These are phyloP conservation scores for Taiozyma sp. DNA, from an alignment of 1,139 yeast genomes.

Conservation along the genomic window DNA sequence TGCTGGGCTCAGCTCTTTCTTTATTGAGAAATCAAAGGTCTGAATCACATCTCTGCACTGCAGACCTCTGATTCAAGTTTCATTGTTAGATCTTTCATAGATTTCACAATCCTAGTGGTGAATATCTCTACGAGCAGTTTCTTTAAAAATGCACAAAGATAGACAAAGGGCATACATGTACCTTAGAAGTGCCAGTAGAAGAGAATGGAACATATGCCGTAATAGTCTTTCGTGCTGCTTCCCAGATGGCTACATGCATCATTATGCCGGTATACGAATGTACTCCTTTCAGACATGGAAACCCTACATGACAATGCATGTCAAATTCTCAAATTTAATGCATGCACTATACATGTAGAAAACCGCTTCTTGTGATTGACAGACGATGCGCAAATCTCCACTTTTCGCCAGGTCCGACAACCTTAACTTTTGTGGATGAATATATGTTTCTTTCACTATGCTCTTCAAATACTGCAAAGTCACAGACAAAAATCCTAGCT, in stretches of 20 bases:
- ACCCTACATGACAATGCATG: background rate
- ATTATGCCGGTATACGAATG: background rate
- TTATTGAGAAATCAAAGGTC: too few relatives aligned
- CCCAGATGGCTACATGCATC: background rate
- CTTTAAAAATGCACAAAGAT: too few relatives aligned
- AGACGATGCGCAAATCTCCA: background rate
- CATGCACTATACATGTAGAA: background rate
- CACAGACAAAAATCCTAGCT: too few relatives aligned
- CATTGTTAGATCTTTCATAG: too few relatives aligned
- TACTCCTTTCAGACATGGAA: background rate
- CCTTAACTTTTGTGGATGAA: background rate
- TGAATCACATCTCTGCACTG: too few relatives aligned
- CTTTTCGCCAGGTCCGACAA: background rate
- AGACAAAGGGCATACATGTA: too few relatives aligned
- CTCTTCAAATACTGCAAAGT: background rate
- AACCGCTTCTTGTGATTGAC: background rate
- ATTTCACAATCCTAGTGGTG: too few relatives aligned
- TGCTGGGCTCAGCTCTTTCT: too few relatives aligned
- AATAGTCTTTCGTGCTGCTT: too few relatives aligned
- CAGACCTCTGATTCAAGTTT: too few relatives aligned
- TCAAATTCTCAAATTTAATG: background rate
- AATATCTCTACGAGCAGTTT: too few relatives aligned
- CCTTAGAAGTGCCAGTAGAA: too few relatives aligned
- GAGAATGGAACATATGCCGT: background rate
- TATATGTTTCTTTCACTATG: background rate